Evolutionary conservation across 441 rosid species (phyloP).

Genomic region (Pelargonium citronellum): DNA sequence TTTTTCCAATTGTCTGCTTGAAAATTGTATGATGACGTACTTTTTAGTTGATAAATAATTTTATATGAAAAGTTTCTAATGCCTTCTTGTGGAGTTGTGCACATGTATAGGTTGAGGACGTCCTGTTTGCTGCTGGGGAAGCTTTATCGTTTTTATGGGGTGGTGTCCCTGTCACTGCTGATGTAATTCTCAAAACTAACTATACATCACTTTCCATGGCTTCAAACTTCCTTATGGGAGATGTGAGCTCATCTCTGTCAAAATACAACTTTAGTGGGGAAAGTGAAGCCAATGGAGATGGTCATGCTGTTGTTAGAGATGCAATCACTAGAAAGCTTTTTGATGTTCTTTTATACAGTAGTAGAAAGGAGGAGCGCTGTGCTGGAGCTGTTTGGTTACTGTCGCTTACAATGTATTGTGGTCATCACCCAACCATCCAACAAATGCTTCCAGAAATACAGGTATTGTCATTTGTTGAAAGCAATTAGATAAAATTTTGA

Average conservation of each 20-base stretch:
- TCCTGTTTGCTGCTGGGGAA: slow-evolving; percentile 96
- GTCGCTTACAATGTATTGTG: slow-evolving; percentile 89
- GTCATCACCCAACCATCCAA: slow-evolving; percentile 77
- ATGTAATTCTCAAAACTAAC: slow-evolving; percentile 81
- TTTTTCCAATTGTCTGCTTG: not conserved
- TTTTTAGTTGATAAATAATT: slow-evolving; percentile 3
- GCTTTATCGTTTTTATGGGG: slow-evolving; percentile 95
- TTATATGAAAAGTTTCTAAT: slow-evolving; percentile 19
- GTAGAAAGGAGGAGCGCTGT: slow-evolving; percentile 93
- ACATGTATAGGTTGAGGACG: slow-evolving; percentile 71
- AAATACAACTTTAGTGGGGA: slow-evolving; percentile 34
- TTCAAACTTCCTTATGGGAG: slow-evolving; percentile 85
- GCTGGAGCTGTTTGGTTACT: slow-evolving; percentile 96
- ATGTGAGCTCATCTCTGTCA: slow-evolving; percentile 49
- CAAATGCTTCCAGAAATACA: slow-evolving; percentile 90
- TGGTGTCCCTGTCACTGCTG: slow-evolving; percentile 82
- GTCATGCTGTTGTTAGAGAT: slow-evolving; percentile 51
- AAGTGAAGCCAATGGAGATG: slow-evolving; percentile 46
- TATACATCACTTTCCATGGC: slow-evolving; percentile 79
- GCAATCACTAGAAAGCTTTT: slow-evolving; percentile 69
- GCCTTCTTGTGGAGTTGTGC: slow-evolving; percentile 26
- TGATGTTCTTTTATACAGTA: slow-evolving; percentile 76
- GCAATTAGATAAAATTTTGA: slow-evolving; percentile 7
- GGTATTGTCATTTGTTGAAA: slow-evolving; percentile 40
- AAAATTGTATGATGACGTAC: slow-evolving; percentile 7